Evolutionary conservation across 75 land plant species (phyloP).

Genomic region (Cunninghamia lanceolata): DNA sequence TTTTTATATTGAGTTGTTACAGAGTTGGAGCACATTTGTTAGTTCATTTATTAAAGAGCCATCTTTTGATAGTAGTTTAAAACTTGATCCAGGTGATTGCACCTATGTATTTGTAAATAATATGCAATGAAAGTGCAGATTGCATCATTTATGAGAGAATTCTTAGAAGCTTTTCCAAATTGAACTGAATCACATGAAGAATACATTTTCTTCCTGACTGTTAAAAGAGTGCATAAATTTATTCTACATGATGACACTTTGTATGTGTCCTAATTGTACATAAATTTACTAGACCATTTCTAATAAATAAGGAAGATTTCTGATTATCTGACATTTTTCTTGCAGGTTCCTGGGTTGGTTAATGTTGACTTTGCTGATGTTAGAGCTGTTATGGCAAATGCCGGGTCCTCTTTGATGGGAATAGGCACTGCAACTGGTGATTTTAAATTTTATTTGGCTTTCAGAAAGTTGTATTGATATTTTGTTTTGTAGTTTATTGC

Average conservation of each 20-base stretch:
- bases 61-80: not conserved
- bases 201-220: not conserved
- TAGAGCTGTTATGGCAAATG: conserved; percentile 92
- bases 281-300: not conserved
- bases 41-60: not conserved
- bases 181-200: not conserved
- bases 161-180: not conserved
- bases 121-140: not conserved
- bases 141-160: not conserved
- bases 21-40: not conserved
- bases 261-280: not conserved
- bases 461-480: not conserved
- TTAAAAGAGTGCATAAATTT: not conserved
- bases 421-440: conserved; percentile 97
- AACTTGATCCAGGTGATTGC: not conserved
- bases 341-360: conserved; percentile 91
- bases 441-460: not conserved
- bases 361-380: conserved; percentile 99
- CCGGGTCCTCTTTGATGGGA: conserved; percentile 96
- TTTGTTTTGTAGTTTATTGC: not conserved
- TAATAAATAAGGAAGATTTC: not conserved
- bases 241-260: not conserved
- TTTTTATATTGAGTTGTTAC: not conserved
- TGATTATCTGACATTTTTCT: not conserved
- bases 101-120: not conserved